A percentile compares a stretch with the other conserved stretches of the same genome.
Evolutionary conservation across 2,329 filamentous ascomycete species (phyloP).

Genomic region (Cryphonectria nitschkei): DNA sequence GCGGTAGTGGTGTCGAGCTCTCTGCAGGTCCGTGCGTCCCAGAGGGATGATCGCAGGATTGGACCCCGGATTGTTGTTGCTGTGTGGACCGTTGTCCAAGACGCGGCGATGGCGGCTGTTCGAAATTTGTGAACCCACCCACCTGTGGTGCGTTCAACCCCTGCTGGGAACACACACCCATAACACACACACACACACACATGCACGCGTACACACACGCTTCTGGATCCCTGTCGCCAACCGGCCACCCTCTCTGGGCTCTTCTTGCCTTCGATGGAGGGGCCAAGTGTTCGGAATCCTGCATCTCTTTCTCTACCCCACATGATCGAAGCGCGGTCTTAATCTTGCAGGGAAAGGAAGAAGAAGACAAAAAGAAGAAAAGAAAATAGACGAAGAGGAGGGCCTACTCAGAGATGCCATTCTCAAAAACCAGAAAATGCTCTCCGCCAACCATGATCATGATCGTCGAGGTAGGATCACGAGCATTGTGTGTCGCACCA

Average conservation of each 20-base stretch:
- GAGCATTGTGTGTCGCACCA: neutral
- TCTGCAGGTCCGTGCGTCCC: conserved; percentile 2
- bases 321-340: conserved; percentile 7
- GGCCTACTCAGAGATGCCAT: neutral
- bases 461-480: neutral
- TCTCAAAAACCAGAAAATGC: neutral
- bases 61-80: conserved; percentile 13
- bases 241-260: neutral
- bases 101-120: conserved; percentile 10
- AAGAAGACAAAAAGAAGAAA: neutral
- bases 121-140: conserved; percentile 9
- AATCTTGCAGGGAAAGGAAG: neutral
- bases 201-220: neutral
- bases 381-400: too few species aligned
- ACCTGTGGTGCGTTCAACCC: neutral
- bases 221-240: conserved; percentile 2
- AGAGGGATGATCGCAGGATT: neutral
- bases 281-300: neutral
- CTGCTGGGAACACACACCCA: neutral
- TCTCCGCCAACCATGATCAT: neutral
- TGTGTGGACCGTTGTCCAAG: neutral
- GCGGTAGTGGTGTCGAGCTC: neutral
- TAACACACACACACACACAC: too few species aligned
- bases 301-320: conserved; percentile 5
- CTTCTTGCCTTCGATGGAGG: neutral